Evolutionary conservation across 73 alveolate species (phyloP).

Genomic region (Urostyla sp.): DNA sequence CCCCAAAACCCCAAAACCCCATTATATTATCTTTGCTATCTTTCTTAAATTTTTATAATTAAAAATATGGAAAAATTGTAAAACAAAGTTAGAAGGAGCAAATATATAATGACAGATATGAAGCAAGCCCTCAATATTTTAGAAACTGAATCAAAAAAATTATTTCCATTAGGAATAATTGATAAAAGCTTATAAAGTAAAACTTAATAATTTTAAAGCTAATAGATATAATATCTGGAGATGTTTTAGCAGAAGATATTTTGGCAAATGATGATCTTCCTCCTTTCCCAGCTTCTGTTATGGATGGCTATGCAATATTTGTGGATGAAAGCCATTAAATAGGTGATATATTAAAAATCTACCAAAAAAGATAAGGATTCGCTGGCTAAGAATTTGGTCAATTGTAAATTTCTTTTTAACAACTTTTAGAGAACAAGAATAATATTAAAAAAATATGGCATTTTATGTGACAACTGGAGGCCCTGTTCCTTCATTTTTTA

Average conservation of each 20-base stretch:
- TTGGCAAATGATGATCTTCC: slow-evolving; percentile 56
- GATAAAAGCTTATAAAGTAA: neutral
- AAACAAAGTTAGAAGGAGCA: slow-evolving; percentile 21
- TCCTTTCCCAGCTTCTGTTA: slow-evolving; percentile 71
- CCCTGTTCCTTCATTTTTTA: slow-evolving; percentile 74
- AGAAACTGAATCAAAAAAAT: neutral
- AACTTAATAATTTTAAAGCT: neutral
- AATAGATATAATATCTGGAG: slow-evolving; percentile 14
- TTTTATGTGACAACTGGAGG: slow-evolving; percentile 87
- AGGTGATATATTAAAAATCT: neutral
- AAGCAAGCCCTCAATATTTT: neutral
- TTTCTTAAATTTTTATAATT: neutral
- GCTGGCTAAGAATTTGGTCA: slow-evolving; percentile 51
- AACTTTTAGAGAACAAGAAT: neutral
- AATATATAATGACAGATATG: slow-evolving; percentile 51
- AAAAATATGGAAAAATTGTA: neutral
- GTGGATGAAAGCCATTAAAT: neutral
- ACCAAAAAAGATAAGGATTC: slow-evolving; percentile 5
- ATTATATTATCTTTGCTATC: neutral
- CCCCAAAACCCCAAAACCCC: slow-evolving; percentile 34
- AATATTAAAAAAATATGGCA: slow-evolving; percentile 12
- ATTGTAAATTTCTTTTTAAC: neutral
- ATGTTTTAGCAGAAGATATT: slow-evolving; percentile 69
- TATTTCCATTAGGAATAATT: neutral
- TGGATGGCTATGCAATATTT: slow-evolving; percentile 77